Evolutionary conservation across 1,284 basidiomycete genomes (phyloP).

Genomic region (Irpex sp.): DNA sequence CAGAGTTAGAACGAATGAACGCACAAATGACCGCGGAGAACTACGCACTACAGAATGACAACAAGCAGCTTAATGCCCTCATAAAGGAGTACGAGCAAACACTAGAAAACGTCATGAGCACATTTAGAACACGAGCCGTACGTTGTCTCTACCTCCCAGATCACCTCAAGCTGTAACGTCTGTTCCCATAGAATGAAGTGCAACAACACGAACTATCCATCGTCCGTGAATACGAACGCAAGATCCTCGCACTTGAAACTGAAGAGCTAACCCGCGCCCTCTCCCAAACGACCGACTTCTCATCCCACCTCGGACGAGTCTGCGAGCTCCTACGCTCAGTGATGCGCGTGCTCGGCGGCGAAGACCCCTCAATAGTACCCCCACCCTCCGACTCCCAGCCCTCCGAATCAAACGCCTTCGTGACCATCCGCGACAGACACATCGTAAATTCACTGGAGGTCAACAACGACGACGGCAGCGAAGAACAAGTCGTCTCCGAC

Average conservation of each 20-base stretch:
- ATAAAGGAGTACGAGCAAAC: constrained; percentile 98
- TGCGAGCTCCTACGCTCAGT: constrained; percentile 73
- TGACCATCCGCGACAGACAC: constrained; percentile 11
- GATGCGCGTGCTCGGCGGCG: constrained; percentile 73
- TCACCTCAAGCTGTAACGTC: constrained; percentile 9
- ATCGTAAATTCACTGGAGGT: constrained; percentile 32
- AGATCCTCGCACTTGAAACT: constrained; percentile 76
- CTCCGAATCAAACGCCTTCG: constrained; percentile 3
- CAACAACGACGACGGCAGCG: constrained; percentile 15
- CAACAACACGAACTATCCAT: constrained; percentile 92
- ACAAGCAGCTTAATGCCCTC: constrained; percentile 88
- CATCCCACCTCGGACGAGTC: constrained; percentile 68
- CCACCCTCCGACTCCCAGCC: constrained; percentile 3
- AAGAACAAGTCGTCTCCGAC: constrained; percentile 14
- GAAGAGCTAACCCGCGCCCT: constrained; percentile 65
- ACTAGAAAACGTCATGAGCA: constrained; percentile 92
- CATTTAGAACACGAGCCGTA: constrained; percentile 90
- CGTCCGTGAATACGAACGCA: constrained; percentile 88
- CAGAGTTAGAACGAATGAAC: constrained; percentile 93
- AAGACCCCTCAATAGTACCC: constrained; percentile 40
- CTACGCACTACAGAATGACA: constrained; percentile 85
- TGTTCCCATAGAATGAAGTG: constrained; percentile 71
- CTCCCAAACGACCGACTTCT: constrained; percentile 59
- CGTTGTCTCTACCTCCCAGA: constrained; percentile 31
- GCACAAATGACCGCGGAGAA: constrained; percentile 83